These are phyloP conservation scores for Psilocybe cyanescens DNA, from an alignment of 768 basidiomycete genomes.

Conservation along the genomic window DNA sequence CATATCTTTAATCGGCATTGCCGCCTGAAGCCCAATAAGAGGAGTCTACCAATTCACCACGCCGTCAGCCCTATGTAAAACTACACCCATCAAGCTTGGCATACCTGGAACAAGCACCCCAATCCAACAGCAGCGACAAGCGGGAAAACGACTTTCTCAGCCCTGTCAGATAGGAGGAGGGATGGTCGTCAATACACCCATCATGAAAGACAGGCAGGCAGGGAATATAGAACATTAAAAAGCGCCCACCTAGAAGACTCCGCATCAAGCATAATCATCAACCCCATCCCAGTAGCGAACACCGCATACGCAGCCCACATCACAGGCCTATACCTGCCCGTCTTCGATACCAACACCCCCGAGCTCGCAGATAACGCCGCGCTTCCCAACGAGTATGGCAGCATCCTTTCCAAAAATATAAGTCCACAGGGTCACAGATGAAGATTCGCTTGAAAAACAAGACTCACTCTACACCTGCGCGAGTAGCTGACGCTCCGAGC, in stretches of 20 bases:
- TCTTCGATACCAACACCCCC: conserved; percentile 61
- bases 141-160: conserved; percentile 64
- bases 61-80: no score
- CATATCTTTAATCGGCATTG: conserved; percentile 89
- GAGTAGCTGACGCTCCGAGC: conserved; percentile 74
- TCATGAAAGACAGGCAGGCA: not conserved
- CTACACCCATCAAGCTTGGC: conserved; percentile 1
- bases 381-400: conserved; percentile 70
- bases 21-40: conserved; percentile 76
- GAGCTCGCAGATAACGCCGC: conserved; percentile 56
- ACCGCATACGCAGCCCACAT: conserved; percentile 66
- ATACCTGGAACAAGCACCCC: conserved; percentile 66
- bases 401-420: conserved; percentile 51
- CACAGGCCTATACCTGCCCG: conserved; percentile 59
- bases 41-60: conserved; percentile 46
- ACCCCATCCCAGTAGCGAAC: conserved; percentile 67
- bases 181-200: conserved; percentile 1
- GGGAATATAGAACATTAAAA: not conserved
- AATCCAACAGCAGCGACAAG: conserved; percentile 68
- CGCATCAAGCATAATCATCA: conserved; percentile 72
- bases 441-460: not conserved
- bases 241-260: conserved; percentile 52
- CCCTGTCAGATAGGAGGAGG: conserved; percentile 38
- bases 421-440: no score
- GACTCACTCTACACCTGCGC: conserved; percentile 64